Conservation (phyloP, 805 yeast species). For the Yarrowia sp. region DNA sequence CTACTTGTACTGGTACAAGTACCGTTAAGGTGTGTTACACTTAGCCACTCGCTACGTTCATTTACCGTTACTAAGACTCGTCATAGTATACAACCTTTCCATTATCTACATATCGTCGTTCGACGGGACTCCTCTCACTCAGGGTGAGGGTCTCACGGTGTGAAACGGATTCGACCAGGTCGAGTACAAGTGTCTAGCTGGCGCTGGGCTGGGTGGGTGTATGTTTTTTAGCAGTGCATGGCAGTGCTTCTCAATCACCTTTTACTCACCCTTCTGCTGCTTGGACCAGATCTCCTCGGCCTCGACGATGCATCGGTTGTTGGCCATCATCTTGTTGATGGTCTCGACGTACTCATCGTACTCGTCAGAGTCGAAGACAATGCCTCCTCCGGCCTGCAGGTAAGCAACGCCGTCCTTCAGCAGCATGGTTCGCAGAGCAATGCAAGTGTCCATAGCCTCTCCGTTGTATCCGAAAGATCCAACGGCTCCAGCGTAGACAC, state of each 20-base stretch:
- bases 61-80: too few relatives aligned
- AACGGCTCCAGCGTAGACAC: slow-evolving; percentile 98
- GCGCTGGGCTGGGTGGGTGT: background rate
- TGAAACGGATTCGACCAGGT: slow-evolving; percentile 20
- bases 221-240: background rate
- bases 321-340: slow-evolving; percentile 95
- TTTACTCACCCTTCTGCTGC: slow-evolving; percentile 31
- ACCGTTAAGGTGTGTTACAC: too few relatives aligned
- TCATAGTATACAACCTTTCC: background rate
- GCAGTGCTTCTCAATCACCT: background rate
- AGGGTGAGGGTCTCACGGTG: slow-evolving; percentile 14
- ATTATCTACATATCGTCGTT: slow-evolving; percentile 25
- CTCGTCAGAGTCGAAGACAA: slow-evolving; percentile 93
- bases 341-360: slow-evolving; percentile 95
- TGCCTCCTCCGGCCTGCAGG: slow-evolving; percentile 99
- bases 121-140: slow-evolving; percentile 38
- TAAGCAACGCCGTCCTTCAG: slow-evolving; percentile 89
- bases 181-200: background rate
- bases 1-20: too few relatives aligned
- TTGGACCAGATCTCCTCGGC: slow-evolving; percentile 67
- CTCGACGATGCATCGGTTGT: slow-evolving; percentile 85
- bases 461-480: slow-evolving; percentile 98
- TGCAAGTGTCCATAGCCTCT: slow-evolving; percentile 95
- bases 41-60: too few relatives aligned
- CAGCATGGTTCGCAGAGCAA: slow-evolving; percentile 97